Evolutionary conservation across 179 eudicot genomes (phyloP), one percentile per base, ranked within the genome.

Genomic region (Drosera spatulata): DNA sequence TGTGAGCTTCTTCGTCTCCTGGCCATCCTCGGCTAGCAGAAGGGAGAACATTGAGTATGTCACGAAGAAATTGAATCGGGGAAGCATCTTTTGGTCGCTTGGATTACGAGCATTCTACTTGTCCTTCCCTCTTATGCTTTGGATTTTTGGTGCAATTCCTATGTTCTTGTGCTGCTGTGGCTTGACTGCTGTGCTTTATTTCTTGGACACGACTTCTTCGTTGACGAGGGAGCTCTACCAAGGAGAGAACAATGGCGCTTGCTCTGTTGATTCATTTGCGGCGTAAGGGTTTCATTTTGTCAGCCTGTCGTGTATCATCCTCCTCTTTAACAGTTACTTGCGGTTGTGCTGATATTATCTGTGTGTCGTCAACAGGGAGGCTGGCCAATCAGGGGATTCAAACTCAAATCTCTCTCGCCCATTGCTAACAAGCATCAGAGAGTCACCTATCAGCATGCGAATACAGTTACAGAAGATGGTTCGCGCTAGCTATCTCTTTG

Each of bases 111-210:
- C 86, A 0, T 81, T 79, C 53, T 84, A 84, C 65, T 79, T 81
- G 51, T 80, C 89, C 0, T 80, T 83, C 47, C 88, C 88, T 2
- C 55, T 80, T 43, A 78, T 80, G 55, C 58, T 83, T 55, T 83
- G 88, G 88, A 63, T 83, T 2, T 83, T 83, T 41, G 86, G 88
- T 15, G 81, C 88, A 4, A 80, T 80, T 46, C 88, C 83, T 3
- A 83, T 83, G 88, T 78, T 83, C 13, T 6, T 68, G 51, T 51
- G 79, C 41, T 73, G 80, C 39, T 1, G 66, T 61, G 59, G 70
- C 49, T 54, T 83, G 71, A 81, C 76, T 8, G 56, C 56, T 42
- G 11, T 78, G 69, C 71, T 83, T 3, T 78, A 80, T 70, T 80
- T 75, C 58, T 71, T 83, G 3, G 88, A 83, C 15, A 59, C 73